A percentile compares a stretch with the other conserved stretches of the same genome.
Evolutionary conservation across 768 basidiomycete genomes (phyloP).

Genomic region (Suillus cothurnatus): DNA sequence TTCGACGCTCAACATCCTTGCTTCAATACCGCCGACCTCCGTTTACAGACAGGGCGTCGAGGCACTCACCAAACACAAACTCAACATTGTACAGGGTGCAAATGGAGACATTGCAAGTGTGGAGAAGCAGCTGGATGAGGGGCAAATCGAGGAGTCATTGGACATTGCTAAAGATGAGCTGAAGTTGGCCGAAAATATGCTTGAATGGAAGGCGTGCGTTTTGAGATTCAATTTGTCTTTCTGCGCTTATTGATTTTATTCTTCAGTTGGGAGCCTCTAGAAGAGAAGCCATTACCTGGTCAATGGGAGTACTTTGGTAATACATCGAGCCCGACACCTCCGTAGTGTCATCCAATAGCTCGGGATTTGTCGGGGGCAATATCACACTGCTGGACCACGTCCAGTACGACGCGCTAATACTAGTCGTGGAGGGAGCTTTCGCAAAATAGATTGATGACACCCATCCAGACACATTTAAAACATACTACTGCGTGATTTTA

Average conservation of each 20-base stretch:
- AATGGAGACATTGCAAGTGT: slow-evolving; percentile 65
- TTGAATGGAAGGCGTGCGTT: slow-evolving; percentile 96
- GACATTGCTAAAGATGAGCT: slow-evolving; percentile 84
- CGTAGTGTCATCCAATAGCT: slow-evolving; percentile 3
- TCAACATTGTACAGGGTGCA: slow-evolving; percentile 69
- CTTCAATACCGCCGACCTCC: slow-evolving; percentile 74
- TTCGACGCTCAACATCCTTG: slow-evolving; percentile 69
- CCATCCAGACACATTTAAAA: neutral
- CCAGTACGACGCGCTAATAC: neutral
- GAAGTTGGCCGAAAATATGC: slow-evolving; percentile 73
- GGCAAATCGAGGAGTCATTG: slow-evolving; percentile 86
- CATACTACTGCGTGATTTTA: neutral
- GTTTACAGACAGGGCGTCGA: slow-evolving; percentile 91
- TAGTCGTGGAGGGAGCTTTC: neutral
- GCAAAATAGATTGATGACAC: slow-evolving; percentile 3
- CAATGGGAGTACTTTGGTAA: slow-evolving; percentile 88
- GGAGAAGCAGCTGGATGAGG: slow-evolving; percentile 79
- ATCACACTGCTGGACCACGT: neutral
- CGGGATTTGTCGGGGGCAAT: slow-evolving; percentile 34
- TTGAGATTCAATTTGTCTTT: slow-evolving; percentile 9
- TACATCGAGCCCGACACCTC: slow-evolving; percentile 43
- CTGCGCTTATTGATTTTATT: slow-evolving; percentile 11
- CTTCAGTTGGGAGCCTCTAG: slow-evolving; percentile 84
- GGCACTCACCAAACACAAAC: slow-evolving; percentile 79
- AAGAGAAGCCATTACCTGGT: slow-evolving; percentile 75